Evolutionary conservation across 495 filamentous ascomycete species (phyloP).

Genomic region (Geoglossum glabrum): DNA sequence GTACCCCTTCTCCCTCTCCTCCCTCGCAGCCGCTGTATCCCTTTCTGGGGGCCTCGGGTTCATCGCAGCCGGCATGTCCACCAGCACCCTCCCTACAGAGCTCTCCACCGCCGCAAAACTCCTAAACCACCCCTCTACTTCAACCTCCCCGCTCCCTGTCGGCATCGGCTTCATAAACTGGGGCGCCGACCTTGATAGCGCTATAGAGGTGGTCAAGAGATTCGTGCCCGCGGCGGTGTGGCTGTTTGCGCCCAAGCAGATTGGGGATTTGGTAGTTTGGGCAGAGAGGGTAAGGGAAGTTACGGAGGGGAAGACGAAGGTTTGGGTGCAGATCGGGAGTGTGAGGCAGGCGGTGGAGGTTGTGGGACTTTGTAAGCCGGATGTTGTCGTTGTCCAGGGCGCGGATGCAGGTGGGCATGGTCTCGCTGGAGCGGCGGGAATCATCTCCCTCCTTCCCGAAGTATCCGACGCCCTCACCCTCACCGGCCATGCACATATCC

Average conservation of each 20-base stretch:
- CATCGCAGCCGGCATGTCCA: constrained; percentile 7
- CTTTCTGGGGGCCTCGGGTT: constrained; percentile 43
- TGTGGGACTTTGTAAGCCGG: constrained; percentile 20
- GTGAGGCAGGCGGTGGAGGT: constrained; percentile 31
- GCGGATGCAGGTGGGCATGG: constrained; percentile 61
- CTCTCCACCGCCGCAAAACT: constrained; percentile 6
- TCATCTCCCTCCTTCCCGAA: constrained; percentile 38
- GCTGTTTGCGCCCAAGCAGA: constrained; percentile 41
- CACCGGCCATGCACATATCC: constrained; percentile 20
- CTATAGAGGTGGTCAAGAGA: constrained; percentile 22
- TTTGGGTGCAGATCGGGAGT: constrained; percentile 52
- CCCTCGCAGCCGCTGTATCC: constrained; percentile 36
- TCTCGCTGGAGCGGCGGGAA: constrained; percentile 31
- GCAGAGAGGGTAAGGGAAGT: constrained; percentile 25
- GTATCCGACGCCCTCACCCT: constrained; percentile 31
- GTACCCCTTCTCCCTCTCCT: constrained; percentile 42
- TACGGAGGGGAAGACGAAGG: constrained; percentile 24
- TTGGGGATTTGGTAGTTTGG: constrained; percentile 34
- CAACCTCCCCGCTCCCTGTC: constrained; percentile 24
- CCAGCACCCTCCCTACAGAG: constrained; percentile 5
- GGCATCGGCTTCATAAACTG: constrained; percentile 44
- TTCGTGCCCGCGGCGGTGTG: constrained; percentile 44
- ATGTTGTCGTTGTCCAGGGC: constrained; percentile 56
- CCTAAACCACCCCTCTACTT: background rate
- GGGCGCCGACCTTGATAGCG: constrained; percentile 26